Percentiles rank a stretch among this genome's conserved stretches.
These are phyloP conservation scores for Hyphodiscus sp. DNA, from an alignment of 2,329 filamentous ascomycete genomes.

Conservation along the genomic window DNA sequence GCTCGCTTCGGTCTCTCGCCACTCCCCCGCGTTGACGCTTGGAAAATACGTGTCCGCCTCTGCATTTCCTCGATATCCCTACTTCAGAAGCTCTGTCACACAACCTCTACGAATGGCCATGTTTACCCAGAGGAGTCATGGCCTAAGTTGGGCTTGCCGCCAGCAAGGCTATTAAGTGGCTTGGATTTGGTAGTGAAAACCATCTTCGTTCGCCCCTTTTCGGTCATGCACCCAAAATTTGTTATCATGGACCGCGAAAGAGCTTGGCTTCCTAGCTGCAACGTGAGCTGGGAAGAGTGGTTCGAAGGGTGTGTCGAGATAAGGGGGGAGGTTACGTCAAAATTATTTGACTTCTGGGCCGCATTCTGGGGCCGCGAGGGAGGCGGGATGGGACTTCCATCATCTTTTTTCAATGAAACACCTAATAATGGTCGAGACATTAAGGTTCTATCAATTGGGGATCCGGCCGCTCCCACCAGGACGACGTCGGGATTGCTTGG, in stretches of 20 bases:
- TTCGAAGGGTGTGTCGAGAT: constrained; percentile 71
- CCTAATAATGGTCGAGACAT: neutral
- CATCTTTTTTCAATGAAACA: neutral
- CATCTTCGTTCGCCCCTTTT: constrained; percentile 72
- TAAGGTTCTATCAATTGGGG: neutral
- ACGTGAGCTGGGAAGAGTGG: constrained; percentile 85
- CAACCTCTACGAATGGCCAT: constrained; percentile 54
- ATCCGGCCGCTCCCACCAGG: neutral
- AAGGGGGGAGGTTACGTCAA: constrained; percentile 51
- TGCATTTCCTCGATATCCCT: constrained; percentile 71
- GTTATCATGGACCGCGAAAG: constrained; percentile 62
- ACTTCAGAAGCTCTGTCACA: constrained; percentile 69
- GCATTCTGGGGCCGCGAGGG: constrained; percentile 53
- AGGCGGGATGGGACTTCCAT: constrained; percentile 13
- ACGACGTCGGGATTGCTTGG: neutral
- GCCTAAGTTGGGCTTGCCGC: constrained; percentile 57
- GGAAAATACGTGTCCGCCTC: constrained; percentile 45
- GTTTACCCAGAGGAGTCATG: constrained; percentile 52
- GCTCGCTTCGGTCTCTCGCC: constrained; percentile 12
- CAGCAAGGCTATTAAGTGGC: constrained; percentile 43
- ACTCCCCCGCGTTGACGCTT: constrained; percentile 6
- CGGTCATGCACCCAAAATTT: constrained; percentile 86
- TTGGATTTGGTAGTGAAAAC: constrained; percentile 69
- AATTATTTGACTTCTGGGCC: constrained; percentile 61
- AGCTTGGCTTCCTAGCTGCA: constrained; percentile 71